phyloP scores from a whole-genome alignment of 768 basidiomycete genomes.

The Suillus subaureus region DNA sequence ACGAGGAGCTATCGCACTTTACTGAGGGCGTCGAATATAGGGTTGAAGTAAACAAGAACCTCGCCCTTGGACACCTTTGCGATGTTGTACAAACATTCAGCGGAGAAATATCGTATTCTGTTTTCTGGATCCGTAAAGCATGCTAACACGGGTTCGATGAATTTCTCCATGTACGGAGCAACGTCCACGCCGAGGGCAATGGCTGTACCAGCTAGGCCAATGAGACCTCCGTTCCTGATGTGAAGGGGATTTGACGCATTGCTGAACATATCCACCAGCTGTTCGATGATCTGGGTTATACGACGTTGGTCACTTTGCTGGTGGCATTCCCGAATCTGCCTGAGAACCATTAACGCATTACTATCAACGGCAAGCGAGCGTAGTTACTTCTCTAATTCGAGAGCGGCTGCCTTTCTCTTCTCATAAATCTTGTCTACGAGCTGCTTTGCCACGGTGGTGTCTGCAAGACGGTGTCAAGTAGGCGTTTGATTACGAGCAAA shows the following conservation, averaged over 20 bases:
- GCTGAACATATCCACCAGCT: constrained; percentile 93
- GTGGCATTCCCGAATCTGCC: constrained; percentile 86
- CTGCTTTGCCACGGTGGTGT: constrained; percentile 75
- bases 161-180: constrained; percentile 92
- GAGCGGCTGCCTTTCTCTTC: constrained; percentile 92
- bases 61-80: constrained; percentile 97
- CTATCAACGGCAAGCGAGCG: constrained; percentile 1
- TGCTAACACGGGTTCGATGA: constrained; percentile 82
- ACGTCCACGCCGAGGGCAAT: constrained; percentile 95
- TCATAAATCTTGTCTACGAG: constrained; percentile 94
- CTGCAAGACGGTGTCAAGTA: constrained; percentile 36
- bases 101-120: constrained; percentile 95
- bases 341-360: constrained; percentile 26
- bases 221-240: constrained; percentile 91
- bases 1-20: constrained; percentile 57
- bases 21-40: constrained; percentile 95
- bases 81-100: constrained; percentile 98
- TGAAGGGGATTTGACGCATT: constrained; percentile 82
- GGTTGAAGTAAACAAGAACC: constrained; percentile 95
- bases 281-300: constrained; percentile 88
- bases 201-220: constrained; percentile 95
- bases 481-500: neutral
- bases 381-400: constrained; percentile 89
- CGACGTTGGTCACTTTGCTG: constrained; percentile 78
- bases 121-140: constrained; percentile 96